These are phyloP conservation scores for Fusarium humuli DNA, from an alignment of 2,329 filamentous ascomycete genomes.

Conservation along the genomic window DNA sequence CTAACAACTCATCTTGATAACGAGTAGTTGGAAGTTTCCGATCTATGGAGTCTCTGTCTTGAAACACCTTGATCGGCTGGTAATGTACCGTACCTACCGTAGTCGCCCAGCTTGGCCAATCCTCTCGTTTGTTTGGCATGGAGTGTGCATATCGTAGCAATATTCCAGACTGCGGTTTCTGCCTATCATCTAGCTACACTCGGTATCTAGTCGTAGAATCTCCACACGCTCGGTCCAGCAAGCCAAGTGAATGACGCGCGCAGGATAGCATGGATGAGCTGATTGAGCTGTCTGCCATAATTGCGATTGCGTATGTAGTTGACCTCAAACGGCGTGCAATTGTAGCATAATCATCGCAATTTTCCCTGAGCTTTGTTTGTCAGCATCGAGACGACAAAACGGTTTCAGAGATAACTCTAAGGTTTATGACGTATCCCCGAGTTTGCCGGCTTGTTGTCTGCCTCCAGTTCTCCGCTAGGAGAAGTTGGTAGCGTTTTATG, in stretches of 20 bases:
- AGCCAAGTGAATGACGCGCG: constrained; percentile 26
- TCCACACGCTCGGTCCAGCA: constrained; percentile 30
- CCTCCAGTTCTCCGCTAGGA: constrained; percentile 11
- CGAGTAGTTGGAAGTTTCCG: constrained; percentile 29
- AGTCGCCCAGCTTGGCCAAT: constrained; percentile 11
- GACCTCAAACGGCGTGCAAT: background rate
- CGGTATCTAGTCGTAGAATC: constrained; percentile 19
- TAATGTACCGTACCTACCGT: constrained; percentile 8
- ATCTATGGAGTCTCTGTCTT: constrained; percentile 30
- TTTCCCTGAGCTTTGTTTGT: background rate
- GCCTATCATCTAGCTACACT: constrained; percentile 7
- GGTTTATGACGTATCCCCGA: constrained; percentile 14
- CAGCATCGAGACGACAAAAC: background rate
- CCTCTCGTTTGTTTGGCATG: constrained; percentile 9
- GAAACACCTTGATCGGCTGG: constrained; percentile 10
- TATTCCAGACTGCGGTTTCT: constrained; percentile 7
- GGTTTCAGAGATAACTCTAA: background rate
- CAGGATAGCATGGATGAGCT: constrained; percentile 3
- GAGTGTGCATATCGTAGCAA: constrained; percentile 33
- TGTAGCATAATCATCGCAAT: background rate
- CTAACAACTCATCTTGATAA: constrained; percentile 22
- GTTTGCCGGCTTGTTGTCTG: constrained; percentile 28
- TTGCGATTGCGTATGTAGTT: background rate
- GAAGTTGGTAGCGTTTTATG: constrained; percentile 23
- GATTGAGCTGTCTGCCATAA: constrained; percentile 3